Evolutionary conservation across 164 flowering plant genomes (phyloP).

Genomic region (Macadamia integrifolia): DNA sequence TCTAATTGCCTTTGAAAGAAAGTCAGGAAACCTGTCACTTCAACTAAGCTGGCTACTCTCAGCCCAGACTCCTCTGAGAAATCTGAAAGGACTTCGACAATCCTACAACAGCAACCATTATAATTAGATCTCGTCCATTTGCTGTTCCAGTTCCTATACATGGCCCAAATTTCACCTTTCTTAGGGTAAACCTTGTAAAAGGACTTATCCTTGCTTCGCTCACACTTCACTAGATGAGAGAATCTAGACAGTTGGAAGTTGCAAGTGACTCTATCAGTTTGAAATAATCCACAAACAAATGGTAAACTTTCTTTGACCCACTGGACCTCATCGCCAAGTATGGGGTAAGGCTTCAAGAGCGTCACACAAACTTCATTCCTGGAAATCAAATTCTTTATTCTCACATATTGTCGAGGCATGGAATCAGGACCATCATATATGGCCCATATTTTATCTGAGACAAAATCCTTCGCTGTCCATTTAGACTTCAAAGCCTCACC

Average conservation of each 20-base stretch:
- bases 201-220: slow-evolving; percentile 11
- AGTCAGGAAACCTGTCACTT: slow-evolving; percentile 31
- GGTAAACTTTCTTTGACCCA: slow-evolving; percentile 32
- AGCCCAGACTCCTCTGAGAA: slow-evolving; percentile 22
- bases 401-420: slow-evolving; percentile 42
- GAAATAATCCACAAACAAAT: slow-evolving; percentile 33
- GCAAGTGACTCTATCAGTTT: slow-evolving; percentile 10
- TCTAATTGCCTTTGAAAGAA: slow-evolving; percentile 29
- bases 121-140: slow-evolving; percentile 33
- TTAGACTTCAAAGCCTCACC: slow-evolving; percentile 4
- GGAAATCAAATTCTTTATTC: slow-evolving; percentile 28
- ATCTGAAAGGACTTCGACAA: slow-evolving; percentile 41
- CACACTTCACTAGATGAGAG: slow-evolving; percentile 32
- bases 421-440: slow-evolving; percentile 30
- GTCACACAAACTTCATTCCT: slow-evolving; percentile 26
- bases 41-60: slow-evolving; percentile 20
- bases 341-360: slow-evolving; percentile 33
- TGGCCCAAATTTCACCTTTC: slow-evolving; percentile 60
- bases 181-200: slow-evolving; percentile 35
- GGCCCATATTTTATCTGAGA: slow-evolving; percentile 44
- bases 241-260: slow-evolving; percentile 25
- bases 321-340: slow-evolving; percentile 19
- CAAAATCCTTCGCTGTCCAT: slow-evolving; percentile 25
- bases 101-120: slow-evolving; percentile 10
- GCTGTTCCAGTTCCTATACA: slow-evolving; percentile 39